Base-by-base conservation (phyloP, 2,329 filamentous ascomycete genomes). In the Aspergillus texensis region DNA sequence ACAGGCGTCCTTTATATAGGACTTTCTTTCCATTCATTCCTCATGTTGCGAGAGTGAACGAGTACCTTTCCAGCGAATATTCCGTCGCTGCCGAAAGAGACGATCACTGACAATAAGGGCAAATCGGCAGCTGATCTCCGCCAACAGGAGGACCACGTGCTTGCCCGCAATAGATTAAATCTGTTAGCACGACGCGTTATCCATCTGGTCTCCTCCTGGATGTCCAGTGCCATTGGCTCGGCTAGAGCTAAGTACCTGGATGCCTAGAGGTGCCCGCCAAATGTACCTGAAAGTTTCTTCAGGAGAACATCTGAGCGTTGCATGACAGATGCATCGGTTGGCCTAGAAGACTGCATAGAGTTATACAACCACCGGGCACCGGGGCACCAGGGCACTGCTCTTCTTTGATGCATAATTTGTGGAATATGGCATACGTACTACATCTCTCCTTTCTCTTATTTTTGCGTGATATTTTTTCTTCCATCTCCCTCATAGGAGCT, bases 51-150 rank as follows among this genome's bases (percentile, higher is more conserved):
- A 41, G 45, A 16, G 4, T 8, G 45, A 24, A 48, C 12, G 11
- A 14, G 39, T 19, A 16, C 45, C 4, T 30, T 50, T 50, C 26
- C 6, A 30, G 46, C 0, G n/a, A 19, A 16, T 30, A 50, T 30
- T 41, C 24, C 10, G 16, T 6, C 11, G 24, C 1, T 16, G 36
- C 24, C n/a, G 24, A 60, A 21, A 6, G 19, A n/a, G 46, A 58
- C 53, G 32, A 60, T 55, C 50, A 28, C 39, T 58, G 57, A 48
- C 28, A n/a, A 19, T 56, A 41, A 39, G 53, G 53, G 53, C 34
- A 28, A 39, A 10, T 16, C 24, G 41, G 57, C 30, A 32, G 48
- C 28, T 52, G 48, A 52, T 52, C 28, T 52, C 48, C 48, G 19
- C 48, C 48, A 52, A 52, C 57, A 19, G n/a, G 12, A 32, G 28